Base-by-base conservation (phyloP, 768 basidiomycete genomes). In the Antrodiella citrinella region DNA sequence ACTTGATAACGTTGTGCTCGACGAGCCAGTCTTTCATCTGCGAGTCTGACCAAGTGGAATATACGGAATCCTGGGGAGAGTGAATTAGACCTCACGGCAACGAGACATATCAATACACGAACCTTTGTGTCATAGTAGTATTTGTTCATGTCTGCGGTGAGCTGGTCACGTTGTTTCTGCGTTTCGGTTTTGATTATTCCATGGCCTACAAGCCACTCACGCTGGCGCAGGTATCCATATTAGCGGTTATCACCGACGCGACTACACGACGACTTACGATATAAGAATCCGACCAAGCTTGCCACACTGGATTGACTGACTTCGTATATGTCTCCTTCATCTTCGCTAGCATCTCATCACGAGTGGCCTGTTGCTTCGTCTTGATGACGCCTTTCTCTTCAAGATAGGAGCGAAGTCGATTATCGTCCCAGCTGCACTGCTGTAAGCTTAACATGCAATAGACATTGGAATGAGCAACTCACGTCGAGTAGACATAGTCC, bases 401-500 rank as follows among this genome's bases (percentile, higher is more conserved):
- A 42, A 94, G 78, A 68, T 84, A 96, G 0, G 60, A 66, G 45
- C 84, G 73, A 44, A 97, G 66, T 55, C 75, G 74, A 58, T 74
- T 84, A 56, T 94, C 90, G 50, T 86, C 82, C 95, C 95, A 63
- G 23, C 61, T 62, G 15, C 30, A 42, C 22, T 15, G 0, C n/a
- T 10, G 4, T 12, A 22, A 48, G 4, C 45, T 26, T 25, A 42
- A 2, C 26, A 7, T 18, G 44, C 15, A 20, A 11, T 3, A 25
- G 47, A 20, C 2, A 18, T 12, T 20, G 3, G 3, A 2, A 18
- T 9, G 19, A 22, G 15, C n/a, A 18, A 52, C 61, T 51, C 30
- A 96, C 0, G 86, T 79, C 0, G 87, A 91, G 65, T 87, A 95
- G 15, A 93, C 68, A 57, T 92, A 94, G 64, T 97, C 93, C 63